A percentile compares a stretch with the other conserved stretches of the same genome.
These are phyloP conservation scores for Marchantia paleacea DNA, from an alignment of 225 moss, liverwort and hornwort species.

Conservation along the genomic window DNA sequence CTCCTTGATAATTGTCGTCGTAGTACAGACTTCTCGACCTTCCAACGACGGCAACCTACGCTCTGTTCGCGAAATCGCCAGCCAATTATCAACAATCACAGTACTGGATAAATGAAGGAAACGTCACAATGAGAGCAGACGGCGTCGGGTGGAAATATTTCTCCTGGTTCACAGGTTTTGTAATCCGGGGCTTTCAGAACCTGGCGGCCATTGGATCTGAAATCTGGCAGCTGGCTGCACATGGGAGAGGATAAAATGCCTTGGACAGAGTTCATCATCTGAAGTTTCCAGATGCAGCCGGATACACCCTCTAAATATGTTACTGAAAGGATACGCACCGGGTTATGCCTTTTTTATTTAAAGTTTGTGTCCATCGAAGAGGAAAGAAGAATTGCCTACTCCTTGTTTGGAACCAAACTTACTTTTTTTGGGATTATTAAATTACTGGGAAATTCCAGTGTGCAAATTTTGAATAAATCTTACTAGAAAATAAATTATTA, in stretches of 20 bases:
- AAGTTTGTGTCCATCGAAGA: no score
- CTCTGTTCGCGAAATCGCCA: background rate
- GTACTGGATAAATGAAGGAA: background rate
- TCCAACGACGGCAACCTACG: background rate
- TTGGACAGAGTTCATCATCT: background rate
- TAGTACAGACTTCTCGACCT: background rate
- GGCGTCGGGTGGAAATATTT: background rate
- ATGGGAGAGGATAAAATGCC: slow-evolving; percentile 4
- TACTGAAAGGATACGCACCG: background rate
- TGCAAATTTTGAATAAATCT: no score
- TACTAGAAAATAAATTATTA: no score
- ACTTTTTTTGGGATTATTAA: no score
- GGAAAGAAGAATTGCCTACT: no score
- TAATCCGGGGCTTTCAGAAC: background rate
- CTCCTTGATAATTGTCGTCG: background rate
- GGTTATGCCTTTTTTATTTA: no score
- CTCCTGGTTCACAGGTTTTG: background rate
- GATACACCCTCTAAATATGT: background rate
- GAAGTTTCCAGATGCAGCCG: slow-evolving; percentile 7
- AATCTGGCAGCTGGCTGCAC: background rate
- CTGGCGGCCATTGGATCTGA: background rate
- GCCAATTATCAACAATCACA: background rate
- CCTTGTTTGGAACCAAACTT: no score
- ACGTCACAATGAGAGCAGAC: background rate
- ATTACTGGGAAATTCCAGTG: no score